Evolutionary conservation across 306 rosid genomes (phyloP), one percentile per base, ranked within the genome.

Genomic region (Mimosa bimucronata): DNA sequence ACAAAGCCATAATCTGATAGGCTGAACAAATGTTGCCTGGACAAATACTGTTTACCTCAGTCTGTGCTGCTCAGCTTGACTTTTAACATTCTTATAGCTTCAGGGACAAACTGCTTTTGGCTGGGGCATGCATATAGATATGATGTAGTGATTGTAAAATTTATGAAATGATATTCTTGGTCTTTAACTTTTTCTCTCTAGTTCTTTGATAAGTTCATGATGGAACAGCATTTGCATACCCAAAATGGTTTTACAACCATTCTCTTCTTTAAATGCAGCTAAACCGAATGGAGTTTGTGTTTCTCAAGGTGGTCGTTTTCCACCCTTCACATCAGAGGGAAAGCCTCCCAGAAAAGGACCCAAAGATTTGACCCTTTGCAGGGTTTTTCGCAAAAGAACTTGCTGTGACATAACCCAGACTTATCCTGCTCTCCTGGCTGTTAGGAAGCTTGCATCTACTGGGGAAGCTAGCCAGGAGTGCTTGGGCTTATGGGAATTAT

Each of bases 301-400:
- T 86, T 93, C 99, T 48, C 93, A 95, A 90, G 98, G 98, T 16
- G 92, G 94, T 74, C 94, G 93, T 19, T 95, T 93, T 79, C 91
- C 92, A 28, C 88, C 94, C 48, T 95, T 95, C 83, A 80, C 88
- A 75, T 85, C 82, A 50, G 94, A 91, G 70, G 97, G 98, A 42
- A 89, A 80, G 83, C 87, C 94, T 82, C 99, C 97, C 31, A 88
- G 65, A 86, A 83, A 81, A 81, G 98, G 96, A 83, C 86, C 89
- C 42, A 93, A 92, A 79, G 98, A 90, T 73, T 80, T 95, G 88
- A 89, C 90, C 19, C 91, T 95, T 74, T 95, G 99, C 86, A 85
- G 99, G 76, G 86, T 95, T 41, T 95, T 90, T 75, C 93, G 93
- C 80, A 87, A 83, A 83, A 87, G 78, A 76, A 95, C 98, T 83